Base-by-base conservation (phyloP, 2,329 filamentous ascomycete genomes). In the Lachnellula hyalina region DNA sequence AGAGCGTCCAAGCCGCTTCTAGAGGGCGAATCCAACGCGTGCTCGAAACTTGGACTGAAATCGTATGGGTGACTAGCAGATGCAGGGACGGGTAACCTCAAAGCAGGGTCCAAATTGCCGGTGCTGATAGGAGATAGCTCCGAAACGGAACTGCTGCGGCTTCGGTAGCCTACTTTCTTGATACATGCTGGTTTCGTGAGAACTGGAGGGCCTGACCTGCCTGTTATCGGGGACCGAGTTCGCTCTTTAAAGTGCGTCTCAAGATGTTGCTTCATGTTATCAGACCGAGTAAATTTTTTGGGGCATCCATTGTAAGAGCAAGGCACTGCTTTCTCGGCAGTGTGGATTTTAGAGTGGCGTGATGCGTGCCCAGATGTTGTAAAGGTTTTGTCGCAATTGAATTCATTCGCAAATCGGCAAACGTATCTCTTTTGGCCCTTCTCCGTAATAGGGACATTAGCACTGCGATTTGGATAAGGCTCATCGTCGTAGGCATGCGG, bases 251-350 rank as follows among this genome's bases (percentile, higher is more conserved):
- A 86, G 70, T 92, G 88, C 0, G 87, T 91, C 65, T 89, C 82
- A 32, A 89, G 79, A 66, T 92, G 88, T 73, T 91, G 88, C 77
- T 90, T 90, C 88, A 92, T 92, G 75, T 92, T 92, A 76, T 92
- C 88, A 63, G 86, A 85, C 60, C 88, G 85, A 11, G 87, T 90
- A 64, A 92, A 92, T 66, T 87, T 88, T 74, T 90, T 90, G 70
- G 83, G 81, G 75, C 88, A 92, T 56, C 86, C 86, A 0, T 78
- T 74, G 65, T 80, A 88, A 34, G 84, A 78, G 72, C 83, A 86
- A 38, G 78, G 81, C 21, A 90, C 86, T 14, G 84, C 84, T 74
- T 92, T 92, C 72, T 90, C 87, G 48, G 86, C 86, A 1, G 86
- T 90, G 74, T 93, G 89, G 66, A 90, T 91, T 71, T 91, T 91